Percentiles rank a stretch among this genome's conserved stretches.
Conservation (phyloP, 179 eudicot genomes). For the Spergularia azorica region DNA sequence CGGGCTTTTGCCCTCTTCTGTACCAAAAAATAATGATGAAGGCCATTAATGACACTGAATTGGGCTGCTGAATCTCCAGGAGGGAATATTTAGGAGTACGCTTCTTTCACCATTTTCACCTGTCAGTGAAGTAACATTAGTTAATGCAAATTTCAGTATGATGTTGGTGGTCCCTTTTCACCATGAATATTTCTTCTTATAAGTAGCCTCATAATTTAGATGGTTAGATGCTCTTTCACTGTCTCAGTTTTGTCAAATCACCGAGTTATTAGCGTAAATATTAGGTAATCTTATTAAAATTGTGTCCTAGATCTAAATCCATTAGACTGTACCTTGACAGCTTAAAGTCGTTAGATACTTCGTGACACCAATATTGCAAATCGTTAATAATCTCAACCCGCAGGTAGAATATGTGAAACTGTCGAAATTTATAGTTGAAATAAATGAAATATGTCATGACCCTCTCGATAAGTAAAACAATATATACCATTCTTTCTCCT, state of each 20-base stretch:
- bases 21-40: too few species aligned
- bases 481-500: too few species aligned
- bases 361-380: too few species aligned
- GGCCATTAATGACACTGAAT: background rate
- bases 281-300: too few species aligned
- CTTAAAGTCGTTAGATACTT: too few species aligned
- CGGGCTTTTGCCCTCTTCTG: too few species aligned
- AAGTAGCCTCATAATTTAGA: background rate
- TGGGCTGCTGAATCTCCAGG: background rate
- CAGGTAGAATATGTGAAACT: too few species aligned
- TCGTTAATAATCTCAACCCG: too few species aligned
- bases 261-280: background rate
- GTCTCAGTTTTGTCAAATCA: background rate
- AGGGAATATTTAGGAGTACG: slow-evolving; percentile 23
- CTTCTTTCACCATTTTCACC: background rate
- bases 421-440: too few species aligned
- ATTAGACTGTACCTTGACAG: background rate
- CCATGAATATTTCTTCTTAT: too few species aligned
- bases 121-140: background rate
- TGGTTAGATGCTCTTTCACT: background rate
- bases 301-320: background rate
- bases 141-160: background rate
- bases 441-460: too few species aligned
- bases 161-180: slow-evolving; percentile 17
- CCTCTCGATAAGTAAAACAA: too few species aligned